Percentiles rank a stretch among this genome's conserved stretches.
Conservation (phyloP, 2,329 filamentous ascomycete genomes). For the Claviceps sp. region DNA sequence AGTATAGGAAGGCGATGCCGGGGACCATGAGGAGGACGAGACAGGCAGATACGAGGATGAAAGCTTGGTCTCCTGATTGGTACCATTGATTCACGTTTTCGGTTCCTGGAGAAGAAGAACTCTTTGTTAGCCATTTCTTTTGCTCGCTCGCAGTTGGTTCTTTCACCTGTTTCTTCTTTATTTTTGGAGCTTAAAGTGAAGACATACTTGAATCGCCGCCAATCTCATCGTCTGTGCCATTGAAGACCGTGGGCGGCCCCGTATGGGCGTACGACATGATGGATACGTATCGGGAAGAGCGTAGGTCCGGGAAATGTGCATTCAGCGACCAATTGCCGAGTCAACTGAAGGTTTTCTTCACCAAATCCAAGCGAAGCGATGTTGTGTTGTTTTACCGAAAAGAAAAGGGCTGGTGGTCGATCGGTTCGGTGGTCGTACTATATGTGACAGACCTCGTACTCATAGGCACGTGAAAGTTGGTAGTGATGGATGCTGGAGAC, state of each 20-base stretch:
- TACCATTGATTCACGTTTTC: constrained; percentile 97
- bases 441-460: not conserved
- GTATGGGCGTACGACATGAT: constrained; percentile 47
- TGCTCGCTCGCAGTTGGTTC: not conserved
- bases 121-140: not conserved
- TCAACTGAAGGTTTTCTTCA: not conserved
- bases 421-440: not conserved
- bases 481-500: not conserved
- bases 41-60: constrained; percentile 76
- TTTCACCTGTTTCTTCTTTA: not conserved
- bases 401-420: not conserved
- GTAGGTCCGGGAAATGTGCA: not conserved
- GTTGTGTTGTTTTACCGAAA: not conserved
- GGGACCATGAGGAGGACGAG: constrained; percentile 97
- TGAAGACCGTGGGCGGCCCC: constrained; percentile 46
- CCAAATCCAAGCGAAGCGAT: not conserved
- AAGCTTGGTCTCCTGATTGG: constrained; percentile 80
- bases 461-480: not conserved
- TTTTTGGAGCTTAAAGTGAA: not conserved
- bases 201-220: constrained; percentile 69
- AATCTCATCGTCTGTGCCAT: constrained; percentile 47
- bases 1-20: constrained; percentile 94
- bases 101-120: constrained; percentile 37
- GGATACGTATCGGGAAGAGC: not conserved
- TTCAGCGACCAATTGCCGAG: not conserved